Conservation (phyloP, 345 rosid genomes). For the Streptanthus diversifolius region DNA sequence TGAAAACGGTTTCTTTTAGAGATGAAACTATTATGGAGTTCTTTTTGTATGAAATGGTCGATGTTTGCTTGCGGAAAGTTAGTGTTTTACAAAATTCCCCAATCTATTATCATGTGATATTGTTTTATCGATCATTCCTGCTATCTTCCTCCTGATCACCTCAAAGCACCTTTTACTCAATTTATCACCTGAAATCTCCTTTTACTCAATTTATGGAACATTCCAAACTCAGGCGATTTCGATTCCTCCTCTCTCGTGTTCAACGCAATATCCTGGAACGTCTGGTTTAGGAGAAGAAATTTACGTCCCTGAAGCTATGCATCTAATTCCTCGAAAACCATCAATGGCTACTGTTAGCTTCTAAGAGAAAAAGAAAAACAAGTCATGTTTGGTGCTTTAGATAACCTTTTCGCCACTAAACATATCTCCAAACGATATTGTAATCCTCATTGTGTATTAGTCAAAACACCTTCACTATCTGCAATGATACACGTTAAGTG, state of each 20-base stretch:
- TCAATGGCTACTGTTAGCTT: constrained; percentile 38
- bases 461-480: constrained; percentile 42
- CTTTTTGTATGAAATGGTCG: background rate
- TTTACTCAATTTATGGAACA: constrained; percentile 38
- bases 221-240: constrained; percentile 36
- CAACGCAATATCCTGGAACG: constrained; percentile 44
- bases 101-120: background rate
- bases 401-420: constrained; percentile 36
- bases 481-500: constrained; percentile 47
- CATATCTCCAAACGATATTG: constrained; percentile 38
- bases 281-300: constrained; percentile 46
- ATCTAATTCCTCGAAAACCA: constrained; percentile 26
- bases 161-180: constrained; percentile 8
- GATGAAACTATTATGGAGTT: background rate
- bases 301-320: constrained; percentile 41
- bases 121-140: constrained; percentile 27
- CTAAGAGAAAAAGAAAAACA: constrained; percentile 32
- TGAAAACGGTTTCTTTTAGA: background rate
- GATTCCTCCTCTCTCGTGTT: constrained; percentile 37
- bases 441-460: constrained; percentile 46
- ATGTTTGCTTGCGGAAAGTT: background rate
- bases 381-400: constrained; percentile 48
- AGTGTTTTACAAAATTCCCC: background rate
- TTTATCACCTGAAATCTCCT: constrained; percentile 33
- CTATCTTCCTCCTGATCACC: constrained; percentile 36